A percentile compares a stretch with the other conserved stretches of the same genome.
phyloP scores from a whole-genome alignment of 371 early-diverging fungal genomes.

The Fennellomyces sp. region DNA sequence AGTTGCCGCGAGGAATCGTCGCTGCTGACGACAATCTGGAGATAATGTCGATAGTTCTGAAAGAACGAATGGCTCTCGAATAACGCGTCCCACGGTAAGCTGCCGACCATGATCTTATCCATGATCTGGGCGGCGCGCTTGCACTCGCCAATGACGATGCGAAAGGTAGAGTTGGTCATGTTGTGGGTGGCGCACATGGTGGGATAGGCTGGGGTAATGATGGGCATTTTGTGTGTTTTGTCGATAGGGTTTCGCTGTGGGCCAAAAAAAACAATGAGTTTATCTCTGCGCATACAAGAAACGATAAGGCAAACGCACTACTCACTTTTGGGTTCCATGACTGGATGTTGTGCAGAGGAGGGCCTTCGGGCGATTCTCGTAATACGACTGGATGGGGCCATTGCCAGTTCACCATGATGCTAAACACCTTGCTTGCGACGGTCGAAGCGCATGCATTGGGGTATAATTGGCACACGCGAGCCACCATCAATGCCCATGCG shows the following conservation, averaged over 20 bases:
- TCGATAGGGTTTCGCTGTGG: constrained; percentile 82
- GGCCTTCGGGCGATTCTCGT: constrained; percentile 86
- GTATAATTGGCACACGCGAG: constrained; percentile 97
- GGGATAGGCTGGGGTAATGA: constrained; percentile 99
- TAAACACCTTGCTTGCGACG: constrained; percentile 92
- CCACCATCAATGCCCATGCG: constrained; percentile 99
- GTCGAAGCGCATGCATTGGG: constrained; percentile 92
- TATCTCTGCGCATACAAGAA: too few relatives aligned
- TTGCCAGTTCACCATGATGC: constrained; percentile 88
- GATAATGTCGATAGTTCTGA: constrained; percentile 85
- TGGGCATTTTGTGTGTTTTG: constrained; percentile 96
- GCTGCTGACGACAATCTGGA: constrained; percentile 90
- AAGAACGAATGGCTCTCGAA: constrained; percentile 94
- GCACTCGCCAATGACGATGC: constrained; percentile 91
- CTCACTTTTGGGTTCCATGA: constrained; percentile 94
- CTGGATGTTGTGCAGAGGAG: constrained; percentile 80
- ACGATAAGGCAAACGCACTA: too few relatives aligned
- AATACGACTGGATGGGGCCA: constrained; percentile 99
- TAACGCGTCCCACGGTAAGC: constrained; percentile 59
- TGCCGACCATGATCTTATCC: constrained; percentile 75
- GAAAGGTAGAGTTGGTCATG: constrained; percentile 90
- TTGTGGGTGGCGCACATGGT: constrained; percentile 99
- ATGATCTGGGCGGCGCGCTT: constrained; percentile 71
- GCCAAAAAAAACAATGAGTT: neutral
- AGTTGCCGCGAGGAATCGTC: constrained; percentile 72